Conservation (phyloP, 164 flowering plant species). For the grape (Vitis vinifera) region DNA sequence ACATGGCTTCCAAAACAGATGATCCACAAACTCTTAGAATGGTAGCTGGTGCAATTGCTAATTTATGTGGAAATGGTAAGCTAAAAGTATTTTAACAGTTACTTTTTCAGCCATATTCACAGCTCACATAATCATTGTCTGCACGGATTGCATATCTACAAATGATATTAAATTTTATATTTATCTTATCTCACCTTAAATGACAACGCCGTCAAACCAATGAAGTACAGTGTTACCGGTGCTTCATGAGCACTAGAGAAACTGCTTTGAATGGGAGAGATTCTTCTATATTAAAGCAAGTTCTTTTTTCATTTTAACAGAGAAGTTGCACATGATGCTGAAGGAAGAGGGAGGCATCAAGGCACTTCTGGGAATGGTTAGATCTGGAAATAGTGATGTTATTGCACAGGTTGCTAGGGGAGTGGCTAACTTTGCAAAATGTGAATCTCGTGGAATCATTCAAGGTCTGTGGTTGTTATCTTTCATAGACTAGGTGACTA, state of each 20-base stretch:
- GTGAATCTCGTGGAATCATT: constrained; percentile 74
- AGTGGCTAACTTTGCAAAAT: constrained; percentile 88
- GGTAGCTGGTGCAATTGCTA: constrained; percentile 97
- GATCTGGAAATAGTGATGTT: constrained; percentile 61
- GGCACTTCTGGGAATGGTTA: constrained; percentile 67
- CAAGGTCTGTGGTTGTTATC: constrained; percentile 51
- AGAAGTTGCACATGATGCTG: constrained; percentile 55
- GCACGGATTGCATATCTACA: too few species aligned
- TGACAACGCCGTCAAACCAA: too few species aligned
- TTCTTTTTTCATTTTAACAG: constrained; percentile 30
- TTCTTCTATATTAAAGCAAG: too few species aligned
- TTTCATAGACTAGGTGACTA: neutral
- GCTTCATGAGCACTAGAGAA: too few species aligned
- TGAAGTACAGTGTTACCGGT: too few species aligned
- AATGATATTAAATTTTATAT: too few species aligned
- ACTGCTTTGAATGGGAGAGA: too few species aligned
- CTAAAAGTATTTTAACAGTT: neutral
- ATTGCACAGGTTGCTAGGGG: constrained; percentile 86
- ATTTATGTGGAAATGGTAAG: constrained; percentile 94
- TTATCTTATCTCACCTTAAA: too few species aligned
- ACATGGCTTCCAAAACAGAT: constrained; percentile 59
- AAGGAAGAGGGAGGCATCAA: constrained; percentile 75
- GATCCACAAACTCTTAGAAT: constrained; percentile 92
- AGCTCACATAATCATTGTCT: neutral
- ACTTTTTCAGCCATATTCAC: neutral